phyloP scores from a whole-genome alignment of 305 asterid genomes.

The Salvia sclarea region DNA sequence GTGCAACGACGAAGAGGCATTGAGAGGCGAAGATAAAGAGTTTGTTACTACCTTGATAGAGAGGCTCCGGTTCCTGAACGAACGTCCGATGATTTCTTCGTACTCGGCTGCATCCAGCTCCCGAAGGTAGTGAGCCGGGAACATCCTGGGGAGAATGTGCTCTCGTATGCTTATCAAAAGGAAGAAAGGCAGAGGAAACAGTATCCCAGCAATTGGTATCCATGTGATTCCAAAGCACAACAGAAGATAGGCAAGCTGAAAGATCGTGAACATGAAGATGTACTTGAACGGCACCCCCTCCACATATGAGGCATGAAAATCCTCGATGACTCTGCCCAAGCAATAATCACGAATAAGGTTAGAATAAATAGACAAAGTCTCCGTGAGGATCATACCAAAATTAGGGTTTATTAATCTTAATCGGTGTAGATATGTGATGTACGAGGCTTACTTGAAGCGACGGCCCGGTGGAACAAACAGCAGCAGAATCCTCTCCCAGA shows the following conservation, averaged over 20 bases:
- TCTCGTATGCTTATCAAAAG: conserved; percentile 69
- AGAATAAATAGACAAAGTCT: not conserved
- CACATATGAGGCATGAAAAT: conserved; percentile 76
- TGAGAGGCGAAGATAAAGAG: not conserved
- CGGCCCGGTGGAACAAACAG: conserved; percentile 76
- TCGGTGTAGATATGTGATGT: not conserved
- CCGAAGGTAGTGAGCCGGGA: conserved; percentile 61
- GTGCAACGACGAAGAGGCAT: not conserved
- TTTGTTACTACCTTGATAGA: conserved; percentile 46
- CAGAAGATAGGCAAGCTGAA: conserved; percentile 66
- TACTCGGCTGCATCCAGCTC: conserved; percentile 88
- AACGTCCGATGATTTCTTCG: conserved; percentile 71
- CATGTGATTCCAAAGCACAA: conserved; percentile 88
- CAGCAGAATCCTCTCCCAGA: conserved; percentile 83
- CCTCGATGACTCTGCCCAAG: conserved; percentile 64
- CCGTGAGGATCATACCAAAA: too few relatives aligned
- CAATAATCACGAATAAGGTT: conserved; percentile 24
- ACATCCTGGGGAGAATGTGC: conserved; percentile 73
- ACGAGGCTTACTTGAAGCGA: conserved; percentile 71
- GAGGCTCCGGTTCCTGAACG: conserved; percentile 43
- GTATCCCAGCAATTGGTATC: conserved; percentile 90
- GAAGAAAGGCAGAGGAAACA: conserved; percentile 89
- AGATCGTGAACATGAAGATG: conserved; percentile 66
- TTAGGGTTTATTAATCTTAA: too few relatives aligned
- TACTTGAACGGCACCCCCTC: conserved; percentile 86